phyloP scores from a whole-genome alignment of 2,329 filamentous ascomycete species.

The Bipolaris victoriae region DNA sequence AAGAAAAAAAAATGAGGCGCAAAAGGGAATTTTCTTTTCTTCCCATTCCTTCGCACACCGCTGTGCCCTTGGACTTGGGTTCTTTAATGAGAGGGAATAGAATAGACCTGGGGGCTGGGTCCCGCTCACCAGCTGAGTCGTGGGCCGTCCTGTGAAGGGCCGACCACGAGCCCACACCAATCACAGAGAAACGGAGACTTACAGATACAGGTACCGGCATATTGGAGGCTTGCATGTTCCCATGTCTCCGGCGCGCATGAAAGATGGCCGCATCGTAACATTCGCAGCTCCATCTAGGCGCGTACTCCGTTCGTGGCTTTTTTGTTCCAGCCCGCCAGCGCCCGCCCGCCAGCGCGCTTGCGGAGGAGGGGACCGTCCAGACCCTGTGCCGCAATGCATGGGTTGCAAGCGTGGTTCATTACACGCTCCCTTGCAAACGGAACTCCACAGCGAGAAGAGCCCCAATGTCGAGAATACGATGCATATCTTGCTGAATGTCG shows the following conservation, averaged over 20 bases:
- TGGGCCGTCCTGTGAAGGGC: slow-evolving; percentile 1
- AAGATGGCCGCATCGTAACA: background rate
- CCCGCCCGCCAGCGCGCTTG: too few species aligned
- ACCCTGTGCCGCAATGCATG: too few species aligned
- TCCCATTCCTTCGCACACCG: background rate
- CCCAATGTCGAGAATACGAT: too few species aligned
- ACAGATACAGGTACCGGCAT: background rate
- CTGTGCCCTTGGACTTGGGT: background rate
- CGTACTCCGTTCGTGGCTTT: background rate
- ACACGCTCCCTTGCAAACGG: too few species aligned
- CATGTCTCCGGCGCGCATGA: background rate
- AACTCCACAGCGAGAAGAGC: too few species aligned
- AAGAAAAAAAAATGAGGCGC: background rate
- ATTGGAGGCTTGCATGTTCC: background rate
- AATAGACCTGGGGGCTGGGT: background rate
- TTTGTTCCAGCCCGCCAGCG: too few species aligned
- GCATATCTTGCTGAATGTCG: too few species aligned
- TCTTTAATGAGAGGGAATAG: background rate
- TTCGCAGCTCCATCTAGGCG: background rate
- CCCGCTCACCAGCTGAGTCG: slow-evolving; percentile 4
- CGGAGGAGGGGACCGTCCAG: too few species aligned
- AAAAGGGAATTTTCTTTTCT: background rate
- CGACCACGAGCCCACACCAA: background rate
- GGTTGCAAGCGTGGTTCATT: too few species aligned
- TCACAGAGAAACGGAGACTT: background rate